phyloP scores from a whole-genome alignment of 2,329 filamentous ascomycete genomes.

The Metarhizium album region DNA sequence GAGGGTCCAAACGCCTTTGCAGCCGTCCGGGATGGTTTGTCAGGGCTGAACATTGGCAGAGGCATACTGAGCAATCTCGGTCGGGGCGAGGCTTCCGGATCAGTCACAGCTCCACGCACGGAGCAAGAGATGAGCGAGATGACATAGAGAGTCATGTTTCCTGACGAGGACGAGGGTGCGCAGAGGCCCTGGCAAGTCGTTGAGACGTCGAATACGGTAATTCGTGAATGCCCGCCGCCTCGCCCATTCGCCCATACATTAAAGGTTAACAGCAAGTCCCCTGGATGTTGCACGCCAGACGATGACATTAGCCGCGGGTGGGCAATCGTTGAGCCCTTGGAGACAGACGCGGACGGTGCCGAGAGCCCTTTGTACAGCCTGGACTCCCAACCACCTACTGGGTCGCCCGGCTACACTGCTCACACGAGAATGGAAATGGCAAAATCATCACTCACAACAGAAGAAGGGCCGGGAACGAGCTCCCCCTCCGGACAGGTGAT shows the following conservation, averaged over 20 bases:
- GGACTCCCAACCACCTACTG: not conserved
- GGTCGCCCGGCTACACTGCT: not conserved
- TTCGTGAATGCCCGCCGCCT: conserved; percentile 1
- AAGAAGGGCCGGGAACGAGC: not conserved
- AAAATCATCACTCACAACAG: not conserved
- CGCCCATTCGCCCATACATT: conserved; percentile 1
- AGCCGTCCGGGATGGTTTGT: conserved; percentile 36
- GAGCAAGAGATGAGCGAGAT: conserved; percentile 35
- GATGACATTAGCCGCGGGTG: conserved; percentile 7
- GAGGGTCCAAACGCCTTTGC: conserved; percentile 34
- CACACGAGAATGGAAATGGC: not conserved
- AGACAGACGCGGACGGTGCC: not conserved
- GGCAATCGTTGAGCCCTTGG: conserved; percentile 5
- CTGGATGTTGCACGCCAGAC: not conserved
- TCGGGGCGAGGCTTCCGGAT: conserved; percentile 14
- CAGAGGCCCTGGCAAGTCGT: conserved; percentile 21
- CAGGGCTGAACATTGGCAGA: conserved; percentile 37
- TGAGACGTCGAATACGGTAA: conserved; percentile 18
- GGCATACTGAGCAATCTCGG: conserved; percentile 28
- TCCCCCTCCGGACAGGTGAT: not conserved
- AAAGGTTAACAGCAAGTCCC: not conserved
- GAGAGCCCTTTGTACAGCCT: not conserved
- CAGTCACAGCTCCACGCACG: conserved; percentile 15
- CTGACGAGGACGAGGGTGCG: conserved; percentile 16
- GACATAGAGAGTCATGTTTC: conserved; percentile 33